Conservation (phyloP, 768 basidiomycete species). For the Suillus paluster region DNA sequence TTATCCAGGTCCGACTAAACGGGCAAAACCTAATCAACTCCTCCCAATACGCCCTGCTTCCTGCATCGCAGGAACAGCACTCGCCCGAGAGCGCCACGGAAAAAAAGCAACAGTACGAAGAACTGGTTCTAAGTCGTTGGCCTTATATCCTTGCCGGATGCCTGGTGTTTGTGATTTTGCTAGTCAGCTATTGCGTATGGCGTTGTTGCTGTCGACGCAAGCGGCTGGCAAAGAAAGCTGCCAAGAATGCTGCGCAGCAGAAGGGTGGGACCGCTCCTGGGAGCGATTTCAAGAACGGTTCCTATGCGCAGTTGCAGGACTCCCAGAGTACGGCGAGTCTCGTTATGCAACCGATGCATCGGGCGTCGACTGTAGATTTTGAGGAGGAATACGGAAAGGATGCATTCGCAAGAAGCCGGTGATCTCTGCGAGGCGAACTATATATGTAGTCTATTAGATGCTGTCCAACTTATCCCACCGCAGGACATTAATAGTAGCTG, state of each 20-base stretch:
- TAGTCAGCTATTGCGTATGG: slow-evolving; percentile 58
- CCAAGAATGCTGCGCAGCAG: slow-evolving; percentile 23
- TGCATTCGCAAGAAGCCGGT: slow-evolving; percentile 18
- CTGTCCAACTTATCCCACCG: slow-evolving; percentile 16
- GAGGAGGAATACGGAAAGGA: slow-evolving; percentile 22
- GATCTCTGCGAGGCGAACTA: not conserved
- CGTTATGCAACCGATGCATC: slow-evolving; percentile 34
- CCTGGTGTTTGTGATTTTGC: slow-evolving; percentile 50
- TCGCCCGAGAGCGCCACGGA: slow-evolving; percentile 68
- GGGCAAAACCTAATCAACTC: slow-evolving; percentile 62
- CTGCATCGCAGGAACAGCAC: slow-evolving; percentile 57
- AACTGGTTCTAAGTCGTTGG: slow-evolving; percentile 70
- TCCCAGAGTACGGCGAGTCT: slow-evolving; percentile 33
- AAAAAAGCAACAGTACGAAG: slow-evolving; percentile 69
- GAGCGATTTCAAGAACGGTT: slow-evolving; percentile 10
- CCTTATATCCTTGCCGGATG: slow-evolving; percentile 71
- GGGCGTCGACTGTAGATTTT: slow-evolving; percentile 22
- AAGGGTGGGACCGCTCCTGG: slow-evolving; percentile 8
- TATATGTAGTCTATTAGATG: slow-evolving; percentile 2
- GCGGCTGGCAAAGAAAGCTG: slow-evolving; percentile 31
- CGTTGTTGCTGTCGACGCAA: slow-evolving; percentile 58
- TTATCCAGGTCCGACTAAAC: slow-evolving; percentile 61
- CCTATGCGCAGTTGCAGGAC: slow-evolving; percentile 29
- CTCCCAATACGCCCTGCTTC: slow-evolving; percentile 61
- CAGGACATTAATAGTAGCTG: slow-evolving; percentile 33